These are phyloP conservation scores for Phytophthora meadii DNA, from an alignment of 352 stramenopile species.

Conservation along the genomic window DNA sequence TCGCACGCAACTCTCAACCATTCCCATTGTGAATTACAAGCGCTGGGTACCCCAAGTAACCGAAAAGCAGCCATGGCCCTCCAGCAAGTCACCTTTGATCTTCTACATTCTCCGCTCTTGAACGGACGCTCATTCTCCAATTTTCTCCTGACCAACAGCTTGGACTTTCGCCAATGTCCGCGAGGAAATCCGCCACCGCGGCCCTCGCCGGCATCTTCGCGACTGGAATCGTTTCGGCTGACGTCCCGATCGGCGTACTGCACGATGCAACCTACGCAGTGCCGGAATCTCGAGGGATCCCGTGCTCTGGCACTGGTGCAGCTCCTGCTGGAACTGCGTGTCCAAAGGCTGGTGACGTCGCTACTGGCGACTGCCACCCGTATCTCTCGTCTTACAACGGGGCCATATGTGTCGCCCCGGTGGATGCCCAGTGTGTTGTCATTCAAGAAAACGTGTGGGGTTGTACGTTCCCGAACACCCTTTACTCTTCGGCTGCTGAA, in stretches of 20 bases:
- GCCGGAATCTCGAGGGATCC: neutral
- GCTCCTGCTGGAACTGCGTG: neutral
- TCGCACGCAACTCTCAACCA: no score
- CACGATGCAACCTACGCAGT: neutral
- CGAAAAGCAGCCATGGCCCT: no score
- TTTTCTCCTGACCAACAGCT: no score
- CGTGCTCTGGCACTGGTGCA: neutral
- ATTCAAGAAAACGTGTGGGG: neutral
- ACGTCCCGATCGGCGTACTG: neutral
- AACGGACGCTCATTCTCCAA: no score
- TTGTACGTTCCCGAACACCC: slow-evolving; percentile 10
- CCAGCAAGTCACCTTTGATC: no score
- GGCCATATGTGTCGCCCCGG: neutral
- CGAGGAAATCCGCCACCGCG: no score
- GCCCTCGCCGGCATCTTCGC: neutral
- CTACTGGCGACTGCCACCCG: neutral
- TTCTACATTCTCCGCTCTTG: no score
- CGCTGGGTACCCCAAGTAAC: no score
- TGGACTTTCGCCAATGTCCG: no score
- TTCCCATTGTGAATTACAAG: no score
- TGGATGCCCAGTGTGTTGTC: slow-evolving; percentile 8
- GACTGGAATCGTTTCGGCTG: neutral
- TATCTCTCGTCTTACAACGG: neutral
- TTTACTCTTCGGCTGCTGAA: slow-evolving; percentile 17
- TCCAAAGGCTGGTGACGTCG: neutral